Evolutionary conservation across 768 basidiomycete genomes (phyloP), one percentile per base, ranked within the genome.

Genomic region (Suillus cothurnatus): DNA sequence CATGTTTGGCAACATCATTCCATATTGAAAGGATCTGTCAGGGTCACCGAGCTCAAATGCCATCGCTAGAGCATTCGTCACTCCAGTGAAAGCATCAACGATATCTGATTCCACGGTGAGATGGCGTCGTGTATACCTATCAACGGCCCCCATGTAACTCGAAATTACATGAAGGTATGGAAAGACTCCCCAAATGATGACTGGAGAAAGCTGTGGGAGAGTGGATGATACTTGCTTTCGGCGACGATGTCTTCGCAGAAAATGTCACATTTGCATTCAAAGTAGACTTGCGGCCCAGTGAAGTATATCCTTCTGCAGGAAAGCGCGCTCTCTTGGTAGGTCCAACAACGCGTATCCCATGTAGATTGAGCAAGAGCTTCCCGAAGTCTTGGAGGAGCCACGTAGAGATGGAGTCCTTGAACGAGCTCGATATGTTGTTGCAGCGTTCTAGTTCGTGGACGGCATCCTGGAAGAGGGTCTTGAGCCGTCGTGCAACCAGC

Each of bases 261-360:
- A 17, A 50, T 17, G 15, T 50, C 15, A 62, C 39, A 14, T 70
- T 15, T 47, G 45, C 72, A 73, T 19, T 68, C 63, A 55, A 70
- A 73, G 31, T 73, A 73, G 4, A 72, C 11, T 26, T 73, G 69
- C 9, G 72, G 50, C 15, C 64, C 60, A 9, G 72, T 50, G 23
- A 50, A 50, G 3, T 50, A 50, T 50, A 50, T 26, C 15, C 49
- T 26, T 50, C 49, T 26, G 3, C 14, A 15, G 3, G 49, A 50
- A 26, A 50, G 49, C 23, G 49, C 49, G 7, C 49, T 50, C 23
- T 50, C 49, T 50, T 50, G 49, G 17, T 50, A 50, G 14, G 49
- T 50, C 49, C 49, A 50, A 26, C 49, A 73, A 12, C 72, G 65
- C 11, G 65, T 70, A 23, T 60, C 23, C 72, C 72, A 73, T 4